Conservation (phyloP, 2,329 filamentous ascomycete genomes). For the Rhynchosporium secalis region DNA sequence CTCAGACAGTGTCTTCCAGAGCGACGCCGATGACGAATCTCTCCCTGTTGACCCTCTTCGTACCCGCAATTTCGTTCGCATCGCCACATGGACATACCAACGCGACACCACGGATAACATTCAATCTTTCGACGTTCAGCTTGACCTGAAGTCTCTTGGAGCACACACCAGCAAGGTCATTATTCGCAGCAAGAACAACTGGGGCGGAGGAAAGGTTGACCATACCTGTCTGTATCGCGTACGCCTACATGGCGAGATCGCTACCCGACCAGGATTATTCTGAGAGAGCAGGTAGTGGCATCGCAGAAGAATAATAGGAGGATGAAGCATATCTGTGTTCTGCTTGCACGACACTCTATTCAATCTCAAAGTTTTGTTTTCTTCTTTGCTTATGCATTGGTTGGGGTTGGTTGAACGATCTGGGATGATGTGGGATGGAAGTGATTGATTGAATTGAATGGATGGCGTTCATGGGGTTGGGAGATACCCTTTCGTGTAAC, state of each 20-base stretch:
- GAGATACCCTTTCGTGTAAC: slow-evolving; percentile 18
- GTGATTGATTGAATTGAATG: neutral
- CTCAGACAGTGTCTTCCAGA: slow-evolving; percentile 43
- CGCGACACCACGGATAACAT: slow-evolving; percentile 44
- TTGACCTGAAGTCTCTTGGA: slow-evolving; percentile 50
- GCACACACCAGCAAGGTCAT: slow-evolving; percentile 53
- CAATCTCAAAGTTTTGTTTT: neutral
- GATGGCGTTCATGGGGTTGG: slow-evolving; percentile 9
- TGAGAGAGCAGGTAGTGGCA: neutral
- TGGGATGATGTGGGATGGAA: too few species aligned
- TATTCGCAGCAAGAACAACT: slow-evolving; percentile 58
- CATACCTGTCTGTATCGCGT: slow-evolving; percentile 68
- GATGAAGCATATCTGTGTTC: neutral
- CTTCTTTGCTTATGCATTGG: slow-evolving; percentile 5
- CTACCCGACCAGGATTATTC: slow-evolving; percentile 8
- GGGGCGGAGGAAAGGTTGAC: slow-evolving; percentile 49
- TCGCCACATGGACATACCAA: slow-evolving; percentile 56
- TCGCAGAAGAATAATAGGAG: neutral
- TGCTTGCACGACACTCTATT: neutral
- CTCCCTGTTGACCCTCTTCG: slow-evolving; percentile 32
- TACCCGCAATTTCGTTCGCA: slow-evolving; percentile 52
- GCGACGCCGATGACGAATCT: slow-evolving; percentile 18
- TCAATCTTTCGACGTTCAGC: slow-evolving; percentile 55
- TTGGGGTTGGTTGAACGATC: too few species aligned
- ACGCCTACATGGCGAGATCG: slow-evolving; percentile 52